Conservation (phyloP, 331 rosid genomes). For the Quercus phellos region DNA sequence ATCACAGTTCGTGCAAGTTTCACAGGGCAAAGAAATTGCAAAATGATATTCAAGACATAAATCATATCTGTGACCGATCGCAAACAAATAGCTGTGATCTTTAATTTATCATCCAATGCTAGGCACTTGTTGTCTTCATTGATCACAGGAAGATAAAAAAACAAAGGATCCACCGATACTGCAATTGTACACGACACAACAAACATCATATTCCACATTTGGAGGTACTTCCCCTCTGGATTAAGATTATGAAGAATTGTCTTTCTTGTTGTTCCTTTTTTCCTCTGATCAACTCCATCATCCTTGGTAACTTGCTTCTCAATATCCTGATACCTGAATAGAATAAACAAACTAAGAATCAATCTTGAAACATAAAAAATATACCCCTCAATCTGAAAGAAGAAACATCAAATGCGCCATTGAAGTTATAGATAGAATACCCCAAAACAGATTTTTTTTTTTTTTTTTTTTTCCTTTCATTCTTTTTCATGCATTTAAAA, state of each 20-base stretch:
- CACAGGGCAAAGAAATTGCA: constrained; percentile 4
- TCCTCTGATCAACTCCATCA: too few relatives aligned
- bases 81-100: neutral
- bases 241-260: too few relatives aligned
- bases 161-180: constrained; percentile 33
- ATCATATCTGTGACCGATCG: constrained; percentile 21
- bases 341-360: neutral
- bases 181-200: constrained; percentile 23
- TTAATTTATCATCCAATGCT: constrained; percentile 15
- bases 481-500: too few relatives aligned
- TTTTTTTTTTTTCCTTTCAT: too few relatives aligned
- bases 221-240: neutral
- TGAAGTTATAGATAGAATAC: too few relatives aligned
- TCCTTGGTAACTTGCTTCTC: neutral
- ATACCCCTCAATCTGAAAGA: too few relatives aligned
- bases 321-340: neutral
- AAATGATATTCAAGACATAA: constrained; percentile 17
- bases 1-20: neutral
- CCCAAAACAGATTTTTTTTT: too few relatives aligned
- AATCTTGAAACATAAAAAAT: too few relatives aligned
- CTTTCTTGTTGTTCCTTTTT: neutral
- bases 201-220: constrained; percentile 20
- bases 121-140: constrained; percentile 13
- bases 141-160: constrained; percentile 33
- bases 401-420: too few relatives aligned